Evolutionary conservation across 257 asterid species (phyloP).

Genomic region (Scutellaria baicalensis): DNA sequence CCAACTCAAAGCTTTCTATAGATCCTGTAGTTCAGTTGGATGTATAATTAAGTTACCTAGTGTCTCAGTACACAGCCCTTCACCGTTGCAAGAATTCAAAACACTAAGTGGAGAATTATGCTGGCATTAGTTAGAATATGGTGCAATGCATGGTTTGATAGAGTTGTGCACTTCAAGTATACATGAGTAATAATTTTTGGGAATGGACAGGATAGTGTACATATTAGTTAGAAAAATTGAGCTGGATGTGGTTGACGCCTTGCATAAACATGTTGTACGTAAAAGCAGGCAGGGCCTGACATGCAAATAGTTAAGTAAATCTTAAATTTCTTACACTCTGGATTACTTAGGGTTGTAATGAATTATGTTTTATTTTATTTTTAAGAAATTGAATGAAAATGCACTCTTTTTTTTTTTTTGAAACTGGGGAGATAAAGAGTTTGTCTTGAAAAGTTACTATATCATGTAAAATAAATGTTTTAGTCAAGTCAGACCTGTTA

Average conservation of each 20-base stretch:
- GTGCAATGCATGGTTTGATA: neutral
- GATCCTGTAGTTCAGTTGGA: neutral
- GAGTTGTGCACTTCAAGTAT: neutral
- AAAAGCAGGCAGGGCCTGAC: neutral
- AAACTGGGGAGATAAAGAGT: neutral
- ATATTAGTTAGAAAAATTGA: neutral
- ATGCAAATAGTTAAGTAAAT: neutral
- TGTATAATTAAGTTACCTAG: neutral
- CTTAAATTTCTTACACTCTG: neutral
- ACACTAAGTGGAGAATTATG: neutral
- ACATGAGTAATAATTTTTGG: neutral
- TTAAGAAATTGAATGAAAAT: neutral
- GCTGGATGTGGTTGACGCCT: neutral
- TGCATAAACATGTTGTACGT: neutral
- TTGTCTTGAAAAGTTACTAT: neutral
- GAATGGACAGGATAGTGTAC: neutral
- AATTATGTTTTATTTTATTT: neutral
- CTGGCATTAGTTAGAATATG: neutral
- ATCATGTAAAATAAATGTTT: neutral
- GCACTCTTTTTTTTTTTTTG: neutral
- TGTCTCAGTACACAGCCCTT: neutral
- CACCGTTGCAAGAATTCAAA: neutral
- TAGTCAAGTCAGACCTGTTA: neutral
- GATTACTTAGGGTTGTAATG: neutral
- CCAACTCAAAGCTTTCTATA: neutral